phyloP scores from a whole-genome alignment of 2,329 filamentous ascomycete species.

The Zymoseptoria ardabiliae region DNA sequence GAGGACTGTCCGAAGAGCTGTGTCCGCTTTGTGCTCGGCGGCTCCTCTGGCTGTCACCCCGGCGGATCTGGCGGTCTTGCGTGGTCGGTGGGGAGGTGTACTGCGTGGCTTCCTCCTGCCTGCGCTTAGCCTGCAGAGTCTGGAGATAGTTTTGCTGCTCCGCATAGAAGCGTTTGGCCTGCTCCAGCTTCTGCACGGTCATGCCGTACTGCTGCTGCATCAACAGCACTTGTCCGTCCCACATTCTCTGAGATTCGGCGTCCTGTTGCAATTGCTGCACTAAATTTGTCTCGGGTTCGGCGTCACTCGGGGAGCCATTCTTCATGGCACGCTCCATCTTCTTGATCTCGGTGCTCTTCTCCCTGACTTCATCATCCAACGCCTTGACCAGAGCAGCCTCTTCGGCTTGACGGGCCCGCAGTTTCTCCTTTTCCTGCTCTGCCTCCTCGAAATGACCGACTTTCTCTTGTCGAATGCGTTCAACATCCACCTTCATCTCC shows the following conservation, averaged over 20 bases:
- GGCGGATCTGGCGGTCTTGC: slow-evolving; percentile 16
- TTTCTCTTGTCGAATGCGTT: slow-evolving; percentile 37
- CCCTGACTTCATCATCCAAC: slow-evolving; percentile 65
- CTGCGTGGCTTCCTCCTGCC: slow-evolving; percentile 26
- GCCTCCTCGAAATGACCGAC: slow-evolving; percentile 28
- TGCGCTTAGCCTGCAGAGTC: slow-evolving; percentile 20
- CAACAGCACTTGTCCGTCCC: slow-evolving; percentile 27
- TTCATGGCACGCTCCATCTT: slow-evolving; percentile 59
- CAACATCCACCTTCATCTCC: slow-evolving; percentile 43
- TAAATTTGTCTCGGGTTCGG: slow-evolving; percentile 24
- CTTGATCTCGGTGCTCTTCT: slow-evolving; percentile 64
- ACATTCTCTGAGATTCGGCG: slow-evolving; percentile 36
- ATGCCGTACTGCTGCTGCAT: slow-evolving; percentile 28
- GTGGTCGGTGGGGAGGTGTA: slow-evolving; percentile 19
- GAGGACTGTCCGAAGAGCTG: slow-evolving; percentile 24
- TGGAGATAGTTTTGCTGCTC: slow-evolving; percentile 33
- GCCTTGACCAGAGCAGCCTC: slow-evolving; percentile 46
- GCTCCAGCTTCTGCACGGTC: slow-evolving; percentile 25
- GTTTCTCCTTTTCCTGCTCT: slow-evolving; percentile 34
- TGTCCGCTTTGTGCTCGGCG: slow-evolving; percentile 32
- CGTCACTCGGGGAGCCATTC: slow-evolving; percentile 41
- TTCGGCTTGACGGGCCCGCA: slow-evolving; percentile 36
- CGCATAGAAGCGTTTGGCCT: slow-evolving; percentile 36
- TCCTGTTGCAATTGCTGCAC: slow-evolving; percentile 30
- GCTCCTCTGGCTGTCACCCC: slow-evolving; percentile 36